Base-by-base conservation (phyloP, 2,329 filamentous ascomycete species). In the Alternaria solani region DNA sequence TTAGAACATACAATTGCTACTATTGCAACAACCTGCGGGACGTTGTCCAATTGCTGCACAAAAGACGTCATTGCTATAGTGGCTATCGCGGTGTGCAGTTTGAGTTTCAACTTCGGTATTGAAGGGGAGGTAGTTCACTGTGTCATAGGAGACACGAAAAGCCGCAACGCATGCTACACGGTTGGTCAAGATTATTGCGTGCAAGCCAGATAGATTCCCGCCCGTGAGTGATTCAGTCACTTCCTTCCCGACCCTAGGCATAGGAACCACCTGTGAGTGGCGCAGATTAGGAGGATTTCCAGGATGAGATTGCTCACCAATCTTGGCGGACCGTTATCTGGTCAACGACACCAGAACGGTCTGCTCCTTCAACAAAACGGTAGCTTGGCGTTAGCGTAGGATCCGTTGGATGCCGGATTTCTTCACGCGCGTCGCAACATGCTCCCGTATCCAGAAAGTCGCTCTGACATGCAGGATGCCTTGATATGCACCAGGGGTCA, bases 361-460 rank as follows among this genome's bases (percentile, higher is more conserved):
- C 9, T 2, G n/a, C 38, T 20, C 38, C 38, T 39, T 18, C 38
- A n/a, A 20, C 38, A 39, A 39, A 39, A 6, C n/a, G 0, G n/a
- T 18, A 39, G n/a, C 38, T 9, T 12, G 38, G 20, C 38, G 20
- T 2, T 39, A 39, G 38, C 38, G 38, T 39, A 39, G 18, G 38
- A 39, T 39, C 20, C 0, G 2, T 38, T 34, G 47, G 47, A 57
- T 16, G 57, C 53, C 51, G 46, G 43, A 47, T 30, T 23, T 32
- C n/a, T 57, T 39, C 30, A 56, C 32, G 46, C 28, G 58, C 51
- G 30, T 61, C 59, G 59, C 59, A 58, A 18, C 49, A 61, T 61
- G 32, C 25, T 42, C 43, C 59, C 59, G 7, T 6, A 51, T 61
- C 28, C 14, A n/a, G 54, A 38, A 46, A 25, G 26, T 51, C 16